Evolutionary conservation across 257 asterid species (phyloP).

Genomic region (Vinca minor): DNA sequence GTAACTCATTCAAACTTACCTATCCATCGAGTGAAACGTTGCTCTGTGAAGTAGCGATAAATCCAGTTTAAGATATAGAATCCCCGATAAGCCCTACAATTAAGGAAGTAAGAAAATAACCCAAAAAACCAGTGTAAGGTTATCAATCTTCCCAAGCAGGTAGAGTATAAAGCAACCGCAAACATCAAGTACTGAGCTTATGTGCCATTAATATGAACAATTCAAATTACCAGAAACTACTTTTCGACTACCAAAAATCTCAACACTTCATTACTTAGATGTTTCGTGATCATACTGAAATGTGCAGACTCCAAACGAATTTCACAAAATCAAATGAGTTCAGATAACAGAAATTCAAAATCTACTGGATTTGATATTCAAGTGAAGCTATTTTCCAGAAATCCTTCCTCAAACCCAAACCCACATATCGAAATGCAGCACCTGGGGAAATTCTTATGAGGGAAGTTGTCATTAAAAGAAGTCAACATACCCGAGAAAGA

Average conservation of each 20-base stretch:
- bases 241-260: not conserved
- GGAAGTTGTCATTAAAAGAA: slow-evolving; percentile 3
- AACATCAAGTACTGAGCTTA: not conserved
- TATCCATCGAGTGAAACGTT: slow-evolving; percentile 65
- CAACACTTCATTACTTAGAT: not conserved
- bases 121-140: not conserved
- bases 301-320: not conserved
- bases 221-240: not conserved
- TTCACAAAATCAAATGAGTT: not conserved
- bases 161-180: not conserved
- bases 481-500: slow-evolving; percentile 75
- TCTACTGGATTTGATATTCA: not conserved
- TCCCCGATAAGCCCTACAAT: slow-evolving; percentile 76
- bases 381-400: not conserved
- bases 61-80: slow-evolving; percentile 90
- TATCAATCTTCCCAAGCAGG: not conserved
- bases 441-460: too few relatives aligned
- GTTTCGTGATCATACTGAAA: not conserved
- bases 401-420: not conserved
- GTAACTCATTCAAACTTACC: slow-evolving; percentile 39
- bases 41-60: slow-evolving; percentile 86
- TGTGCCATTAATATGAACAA: not conserved
- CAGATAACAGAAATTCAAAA: not conserved
- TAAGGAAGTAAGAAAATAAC: not conserved
- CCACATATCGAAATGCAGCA: not conserved